Base-by-base conservation (phyloP, 164 flowering plant species). In the Magnolia changhungtana region DNA sequence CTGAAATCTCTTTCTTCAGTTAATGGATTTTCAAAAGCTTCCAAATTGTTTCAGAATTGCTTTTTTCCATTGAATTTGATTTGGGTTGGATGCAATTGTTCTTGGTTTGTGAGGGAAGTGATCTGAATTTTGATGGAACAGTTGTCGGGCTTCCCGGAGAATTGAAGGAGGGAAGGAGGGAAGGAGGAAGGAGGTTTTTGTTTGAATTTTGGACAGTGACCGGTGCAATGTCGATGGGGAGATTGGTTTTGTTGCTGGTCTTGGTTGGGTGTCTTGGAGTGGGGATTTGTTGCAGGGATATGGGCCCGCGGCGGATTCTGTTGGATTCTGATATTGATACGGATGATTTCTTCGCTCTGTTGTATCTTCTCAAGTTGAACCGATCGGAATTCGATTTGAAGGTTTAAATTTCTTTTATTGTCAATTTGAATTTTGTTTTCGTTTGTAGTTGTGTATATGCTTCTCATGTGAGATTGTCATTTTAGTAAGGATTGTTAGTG, bases 301-400 rank as follows among this genome's bases (percentile, higher is more conserved):
- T 84, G 24, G 16, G 16, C 31, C 89, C 86, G 8, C 87, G 72
- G 20, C 85, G 92, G 83, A 86, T 93, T 80, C 88, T 93, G 65
- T 72, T 93, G 81, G 99, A 93, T 74, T 88, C 97, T 0, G 99
- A 95, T 78, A 88, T 91, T 1, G 98, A 95, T 78, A 94, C 95
- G 0, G 99, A 96, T 78, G 99, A 94, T 84, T 86, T 94, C 78
- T 94, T 92, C 67, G 98, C 93, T 68, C 86, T 94, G 6, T 76
- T 91, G 61, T 96, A 94, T 76, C 88, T 96, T 13, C 82, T 96
- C 84, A 96, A 96, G 89, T 90, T 83, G 8, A 87, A 94, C 82
- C 76, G 83, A 85, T 92, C 98, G 58, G 89, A 89, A 77, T 83
- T 96, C 74, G 83, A 91, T 67, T 75, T 96, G 77, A 84, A 89